Evolutionary conservation across 2,329 filamentous ascomycete species (phyloP).

Genomic region (Aspergillus carbonarius): DNA sequence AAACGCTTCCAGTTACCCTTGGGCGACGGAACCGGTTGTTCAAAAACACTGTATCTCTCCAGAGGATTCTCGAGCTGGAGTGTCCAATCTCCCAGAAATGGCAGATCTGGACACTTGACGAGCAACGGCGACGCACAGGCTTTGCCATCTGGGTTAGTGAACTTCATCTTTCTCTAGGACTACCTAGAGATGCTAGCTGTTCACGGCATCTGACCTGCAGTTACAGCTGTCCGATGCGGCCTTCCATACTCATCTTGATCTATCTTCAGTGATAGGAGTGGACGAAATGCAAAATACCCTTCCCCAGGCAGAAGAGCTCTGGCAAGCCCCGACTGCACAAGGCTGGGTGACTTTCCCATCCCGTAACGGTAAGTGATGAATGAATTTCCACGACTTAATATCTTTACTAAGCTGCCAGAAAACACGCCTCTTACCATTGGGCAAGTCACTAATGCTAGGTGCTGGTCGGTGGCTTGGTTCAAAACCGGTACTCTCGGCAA

Average conservation of each 20-base stretch:
- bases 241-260: neutral
- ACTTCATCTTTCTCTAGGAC: too few relatives aligned
- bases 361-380: neutral
- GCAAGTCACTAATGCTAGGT: neutral
- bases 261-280: neutral
- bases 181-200: neutral
- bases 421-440: neutral
- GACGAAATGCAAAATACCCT: constrained; percentile 1
- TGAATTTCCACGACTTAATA: too few relatives aligned
- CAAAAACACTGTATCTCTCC: neutral
- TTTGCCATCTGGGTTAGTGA: neutral
- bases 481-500: neutral
- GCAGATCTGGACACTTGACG: neutral
- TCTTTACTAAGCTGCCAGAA: neutral
- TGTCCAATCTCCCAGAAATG: neutral
- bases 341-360: neutral
- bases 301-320: neutral
- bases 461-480: neutral
- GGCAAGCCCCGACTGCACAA: neutral
- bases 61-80: neutral
- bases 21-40: neutral
- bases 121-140: neutral
- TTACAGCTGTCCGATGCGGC: neutral
- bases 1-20: neutral
- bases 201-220: neutral